A percentile compares a stretch with the other conserved stretches of the same genome.
Evolutionary conservation across 1,284 basidiomycete genomes (phyloP).

Genomic region (Sanghuangporus weigelae): DNA sequence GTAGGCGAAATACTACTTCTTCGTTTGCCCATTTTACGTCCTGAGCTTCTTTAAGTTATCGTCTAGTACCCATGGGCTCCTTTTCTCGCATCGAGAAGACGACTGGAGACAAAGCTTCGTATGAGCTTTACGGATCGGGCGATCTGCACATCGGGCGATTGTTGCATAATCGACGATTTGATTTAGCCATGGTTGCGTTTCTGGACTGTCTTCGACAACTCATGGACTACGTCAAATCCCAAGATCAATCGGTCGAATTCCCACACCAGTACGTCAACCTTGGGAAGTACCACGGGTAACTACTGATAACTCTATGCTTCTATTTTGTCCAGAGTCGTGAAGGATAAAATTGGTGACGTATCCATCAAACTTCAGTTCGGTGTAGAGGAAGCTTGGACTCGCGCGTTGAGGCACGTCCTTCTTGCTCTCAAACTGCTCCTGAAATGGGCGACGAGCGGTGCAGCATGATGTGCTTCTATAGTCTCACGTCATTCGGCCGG

Average conservation of each 20-base stretch:
- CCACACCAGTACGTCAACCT: slow-evolving; percentile 68
- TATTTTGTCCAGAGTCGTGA: slow-evolving; percentile 59
- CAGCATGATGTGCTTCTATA: slow-evolving; percentile 30
- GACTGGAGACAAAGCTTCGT: slow-evolving; percentile 75
- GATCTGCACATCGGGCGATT: slow-evolving; percentile 85
- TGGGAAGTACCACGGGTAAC: slow-evolving; percentile 5
- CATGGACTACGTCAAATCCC: slow-evolving; percentile 74
- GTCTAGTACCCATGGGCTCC: slow-evolving; percentile 87
- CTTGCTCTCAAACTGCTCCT: slow-evolving; percentile 82
- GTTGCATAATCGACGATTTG: slow-evolving; percentile 92
- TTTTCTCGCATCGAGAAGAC: slow-evolving; percentile 87
- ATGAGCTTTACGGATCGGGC: slow-evolving; percentile 88
- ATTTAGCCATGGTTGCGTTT: slow-evolving; percentile 93
- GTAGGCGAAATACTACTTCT: slow-evolving; percentile 38
- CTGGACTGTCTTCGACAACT: slow-evolving; percentile 92
- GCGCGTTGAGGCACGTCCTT: slow-evolving; percentile 87
- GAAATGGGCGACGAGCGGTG: slow-evolving; percentile 78
- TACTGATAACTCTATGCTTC: background rate
- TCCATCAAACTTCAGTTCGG: slow-evolving; percentile 93
- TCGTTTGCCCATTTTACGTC: slow-evolving; percentile 7
- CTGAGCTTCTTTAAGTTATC: slow-evolving; percentile 55
- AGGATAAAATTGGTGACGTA: slow-evolving; percentile 94
- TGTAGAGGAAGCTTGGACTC: slow-evolving; percentile 94
- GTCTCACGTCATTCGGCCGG: background rate
- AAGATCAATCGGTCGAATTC: slow-evolving; percentile 72